Base-by-base conservation (phyloP, 2,329 filamentous ascomycete species). In the Xylaria sp. region DNA sequence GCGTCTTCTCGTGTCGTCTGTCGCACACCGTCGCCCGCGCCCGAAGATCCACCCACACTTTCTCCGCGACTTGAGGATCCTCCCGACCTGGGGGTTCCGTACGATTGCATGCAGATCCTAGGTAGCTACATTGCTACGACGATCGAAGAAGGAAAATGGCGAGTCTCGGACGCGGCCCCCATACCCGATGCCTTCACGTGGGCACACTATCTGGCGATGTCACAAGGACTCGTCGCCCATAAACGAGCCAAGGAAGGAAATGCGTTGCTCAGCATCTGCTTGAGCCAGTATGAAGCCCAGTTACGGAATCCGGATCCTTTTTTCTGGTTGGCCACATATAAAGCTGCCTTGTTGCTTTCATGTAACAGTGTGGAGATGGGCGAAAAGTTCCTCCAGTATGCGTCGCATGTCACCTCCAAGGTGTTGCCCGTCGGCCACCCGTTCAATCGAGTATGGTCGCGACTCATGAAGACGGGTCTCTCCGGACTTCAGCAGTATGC, bases 281-380 rank as follows among this genome's bases (percentile, higher is more conserved):
- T 70, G 39, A 67, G 69, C 50, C 64, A 70, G 58, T 70, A 70
- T 52, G 69, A 68, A 58, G 58, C 61, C 9, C 66, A 70, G 47
- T 39, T 71, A 11, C 57, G 58, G 30, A 62, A 63, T 8, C 69
- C 69, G 3, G 69, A 71, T 23, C 68, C 69, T 1, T 68, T 70
- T 63, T 71, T 71, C 52, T 70, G 68, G 68, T 49, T 69, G 19
- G 68, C 69, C 7, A 70, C 69, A 6, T 70, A 70, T 47, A 69
- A 69, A 56, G 69, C 69, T 4, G 67, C 63, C 35, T 61, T 71
- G 35, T 58, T 68, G 8, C 68, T 71, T n/a, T 63, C 64, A n/a
- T 57, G 64, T 30, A 62, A 63, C 39, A 66, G 67, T 46, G 16
- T 48, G 44, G 59, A 60, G 23, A 65, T 71, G 11, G 69, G 63